Evolutionary conservation across 2,329 filamentous ascomycete genomes (phyloP), one percentile per base, ranked within the genome.

Genomic region (Lasiodiplodia citricola): DNA sequence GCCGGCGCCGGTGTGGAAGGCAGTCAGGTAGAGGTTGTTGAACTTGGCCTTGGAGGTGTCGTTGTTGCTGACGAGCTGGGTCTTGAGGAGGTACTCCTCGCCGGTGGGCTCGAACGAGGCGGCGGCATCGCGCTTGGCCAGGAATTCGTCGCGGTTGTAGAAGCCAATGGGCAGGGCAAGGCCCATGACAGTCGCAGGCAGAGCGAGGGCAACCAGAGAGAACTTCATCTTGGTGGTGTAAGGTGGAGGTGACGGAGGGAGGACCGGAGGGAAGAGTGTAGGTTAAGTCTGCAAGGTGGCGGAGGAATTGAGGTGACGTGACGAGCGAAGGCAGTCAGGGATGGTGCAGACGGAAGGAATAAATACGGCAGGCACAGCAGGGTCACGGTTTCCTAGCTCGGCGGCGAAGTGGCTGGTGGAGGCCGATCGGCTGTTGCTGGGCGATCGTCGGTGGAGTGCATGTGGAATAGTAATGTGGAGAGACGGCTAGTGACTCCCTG

Each of bases 1-100:
- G 56, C 62, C 67, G 28, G 69, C 69, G 47, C 69, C 69, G 23
- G 67, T 70, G 67, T 69, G 69, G 44, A 56, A 69, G 23, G 69
- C 63, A 28, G 52, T 41, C 21, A 70, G 47, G 52, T 67, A 70
- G 55, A 70, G 67, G 55, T 51, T 41, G 67, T 66, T 57, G 67
- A 56, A 66, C 14, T 63, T 55, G 44, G 60, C 31, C 54, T 66
- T 64, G 58, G 67, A 25, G 51, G 58, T 57, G 50, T 56, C 58
- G 51, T 64, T 64, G 25, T 41, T 31, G 51, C 44, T 64, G 41
- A 58, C 67, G 8, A 68, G 67, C n/a, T 51, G 38, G 11, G 67
- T 64, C 41, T 65, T 55, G 23, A 68, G 58, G 38, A 37, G 37
- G 67, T 64, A 68, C 28, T 65, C 58, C 18, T 52, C 50, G 37